Percentiles rank a stretch among this genome's conserved stretches.
Evolutionary conservation across 495 filamentous ascomycete species (phyloP).

Genomic region (Beverwykella pulmonaria): DNA sequence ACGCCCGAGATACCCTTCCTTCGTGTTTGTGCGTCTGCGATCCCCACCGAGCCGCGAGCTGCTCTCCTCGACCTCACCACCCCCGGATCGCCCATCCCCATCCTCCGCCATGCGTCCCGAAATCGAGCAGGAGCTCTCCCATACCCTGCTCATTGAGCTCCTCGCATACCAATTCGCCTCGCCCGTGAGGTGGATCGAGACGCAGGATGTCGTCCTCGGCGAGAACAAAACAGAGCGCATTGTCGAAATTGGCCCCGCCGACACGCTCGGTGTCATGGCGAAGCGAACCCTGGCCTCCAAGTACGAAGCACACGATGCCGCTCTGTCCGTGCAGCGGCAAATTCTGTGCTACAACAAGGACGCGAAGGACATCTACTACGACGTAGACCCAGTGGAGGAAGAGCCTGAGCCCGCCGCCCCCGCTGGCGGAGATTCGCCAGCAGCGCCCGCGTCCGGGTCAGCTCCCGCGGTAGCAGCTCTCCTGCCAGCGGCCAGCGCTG

Average conservation of each 20-base stretch:
- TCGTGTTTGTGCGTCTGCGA: slow-evolving; percentile 11
- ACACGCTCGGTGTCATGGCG: slow-evolving; percentile 98
- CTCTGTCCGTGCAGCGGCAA: slow-evolving; percentile 90
- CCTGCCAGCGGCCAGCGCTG: slow-evolving; percentile 69
- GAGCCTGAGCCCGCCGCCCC: slow-evolving; percentile 67
- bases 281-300: slow-evolving; percentile 94
- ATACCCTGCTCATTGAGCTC: slow-evolving; percentile 96
- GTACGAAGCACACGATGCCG: slow-evolving; percentile 98
- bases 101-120: slow-evolving; percentile 85
- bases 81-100: neutral
- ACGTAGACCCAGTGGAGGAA: slow-evolving; percentile 93
- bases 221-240: slow-evolving; percentile 96
- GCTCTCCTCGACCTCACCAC: neutral
- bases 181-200: slow-evolving; percentile 98
- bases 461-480: slow-evolving; percentile 53
- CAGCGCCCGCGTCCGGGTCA: slow-evolving; percentile 54
- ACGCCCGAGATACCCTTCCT: slow-evolving; percentile 19
- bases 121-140: slow-evolving; percentile 96
- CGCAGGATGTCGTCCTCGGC: slow-evolving; percentile 97
- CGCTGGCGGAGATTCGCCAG: slow-evolving; percentile 49
- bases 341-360: slow-evolving; percentile 99
- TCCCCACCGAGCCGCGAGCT: neutral
- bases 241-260: slow-evolving; percentile 95
- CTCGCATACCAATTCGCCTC: slow-evolving; percentile 99
- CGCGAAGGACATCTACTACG: slow-evolving; percentile 99